Evolutionary conservation across 208 protist species (phyloP), one percentile per base, ranked within the genome.

Genomic region (Balamuthia mandrillaris): DNA sequence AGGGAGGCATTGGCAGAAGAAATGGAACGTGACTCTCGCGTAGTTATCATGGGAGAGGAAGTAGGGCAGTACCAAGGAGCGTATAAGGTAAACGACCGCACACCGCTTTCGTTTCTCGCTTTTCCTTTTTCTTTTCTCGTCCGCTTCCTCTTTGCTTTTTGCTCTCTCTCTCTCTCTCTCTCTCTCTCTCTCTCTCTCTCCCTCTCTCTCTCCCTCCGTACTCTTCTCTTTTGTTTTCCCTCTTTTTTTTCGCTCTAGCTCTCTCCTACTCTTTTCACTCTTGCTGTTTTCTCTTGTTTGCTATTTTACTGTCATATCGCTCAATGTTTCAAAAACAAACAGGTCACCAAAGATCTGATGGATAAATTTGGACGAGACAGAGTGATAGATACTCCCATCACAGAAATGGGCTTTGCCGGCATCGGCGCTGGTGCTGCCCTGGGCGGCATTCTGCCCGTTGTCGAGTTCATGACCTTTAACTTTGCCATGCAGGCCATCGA

Each of bases 391-490:
- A 99, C 96, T 10, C 98, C 98, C 56, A 99, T 99, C 90, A 99
- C 98, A 3, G 98, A 99, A 74, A 86, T 85, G 47, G 97, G 97
- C 78, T 98, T 98, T 87, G 88, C 96, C 33, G 97, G 97, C 87
- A 94, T 99, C 88, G 97, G 96, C 37, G 96, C 98, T 16, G 98
- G 98, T 84, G 94, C 97, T n/a, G 97, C 96, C 39, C 87, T 99
- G 83, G 88, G 85, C 58, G 97, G 97, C 77, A 81, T 98, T 68
- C 92, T 94, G 77, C 98, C 98, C 21, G 92, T 99, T 39, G 95
- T 95, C 85, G 98, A 99, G 93, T 99, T 99, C 91, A 99, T 99
- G 98, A 99, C 97, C 42, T 98, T 97, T 88, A 99, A 99, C 94
- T 99, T 99, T 87, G 93, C 96, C 37, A 95, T 99, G 96, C 87